These are phyloP conservation scores for Hyaloscypha hepaticicola DNA, from an alignment of 495 filamentous ascomycete species.

Conservation along the genomic window DNA sequence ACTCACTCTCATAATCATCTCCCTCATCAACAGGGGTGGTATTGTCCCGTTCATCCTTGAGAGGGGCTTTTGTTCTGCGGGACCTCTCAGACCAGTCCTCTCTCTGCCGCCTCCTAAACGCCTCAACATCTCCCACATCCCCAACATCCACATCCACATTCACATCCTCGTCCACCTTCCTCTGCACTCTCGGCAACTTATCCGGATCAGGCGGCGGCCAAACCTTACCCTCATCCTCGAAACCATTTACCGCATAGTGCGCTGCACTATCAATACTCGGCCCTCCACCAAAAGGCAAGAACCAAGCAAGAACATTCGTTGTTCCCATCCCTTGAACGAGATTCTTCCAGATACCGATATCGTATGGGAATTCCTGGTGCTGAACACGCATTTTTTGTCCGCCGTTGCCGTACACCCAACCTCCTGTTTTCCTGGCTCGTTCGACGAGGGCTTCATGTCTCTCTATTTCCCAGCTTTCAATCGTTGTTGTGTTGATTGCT, in stretches of 20 bases:
- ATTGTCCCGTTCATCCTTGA: no score
- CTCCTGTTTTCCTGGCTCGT: constrained; percentile 55
- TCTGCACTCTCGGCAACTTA: constrained; percentile 53
- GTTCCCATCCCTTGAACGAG: constrained; percentile 73
- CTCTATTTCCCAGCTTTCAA: constrained; percentile 92
- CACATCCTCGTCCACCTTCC: constrained; percentile 6
- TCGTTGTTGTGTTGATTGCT: constrained; percentile 64
- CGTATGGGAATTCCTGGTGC: constrained; percentile 85
- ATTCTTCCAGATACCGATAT: constrained; percentile 84
- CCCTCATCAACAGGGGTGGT: no score
- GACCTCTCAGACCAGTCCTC: no score
- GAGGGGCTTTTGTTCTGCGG: no score
- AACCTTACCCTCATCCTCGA: constrained; percentile 64
- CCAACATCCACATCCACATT: constrained; percentile 42
- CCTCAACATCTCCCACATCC: constrained; percentile 23
- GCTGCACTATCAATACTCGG: constrained; percentile 31
- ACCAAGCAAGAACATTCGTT: constrained; percentile 45
- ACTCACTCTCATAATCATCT: constrained; percentile 37
- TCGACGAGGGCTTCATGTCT: constrained; percentile 74
- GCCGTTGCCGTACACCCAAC: constrained; percentile 60
- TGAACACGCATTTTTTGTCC: constrained; percentile 51
- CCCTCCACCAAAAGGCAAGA: constrained; percentile 46
- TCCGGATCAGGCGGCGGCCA: constrained; percentile 96
- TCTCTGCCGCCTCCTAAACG: constrained; percentile 57
- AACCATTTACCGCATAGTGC: constrained; percentile 75